These are phyloP conservation scores for Stentor coeruleus DNA, from an alignment of 73 alveolate genomes.

Conservation along the genomic window DNA sequence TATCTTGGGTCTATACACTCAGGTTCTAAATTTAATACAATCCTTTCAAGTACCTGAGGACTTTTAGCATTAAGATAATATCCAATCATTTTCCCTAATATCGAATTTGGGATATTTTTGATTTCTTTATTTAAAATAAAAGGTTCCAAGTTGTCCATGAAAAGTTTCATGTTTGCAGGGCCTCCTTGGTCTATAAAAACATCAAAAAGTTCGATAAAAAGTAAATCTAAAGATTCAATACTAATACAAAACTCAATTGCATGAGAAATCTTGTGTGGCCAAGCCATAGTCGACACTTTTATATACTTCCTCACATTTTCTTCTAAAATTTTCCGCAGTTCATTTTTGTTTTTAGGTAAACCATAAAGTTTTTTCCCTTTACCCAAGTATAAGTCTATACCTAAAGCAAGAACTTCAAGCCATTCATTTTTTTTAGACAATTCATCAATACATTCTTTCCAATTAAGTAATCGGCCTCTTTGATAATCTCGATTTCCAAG, in stretches of 20 bases:
- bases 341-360: not conserved
- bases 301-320: not conserved
- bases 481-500: slow-evolving; percentile 1
- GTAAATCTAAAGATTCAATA: not conserved
- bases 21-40: not conserved
- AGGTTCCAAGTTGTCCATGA: slow-evolving; percentile 15
- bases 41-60: not conserved
- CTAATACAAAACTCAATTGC: slow-evolving; percentile 23
- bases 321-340: not conserved
- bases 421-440: slow-evolving; percentile 1
- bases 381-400: not conserved
- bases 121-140: not conserved
- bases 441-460: slow-evolving; percentile 15
- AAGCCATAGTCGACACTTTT: not conserved
- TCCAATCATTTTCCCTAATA: not conserved
- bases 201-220: not conserved
- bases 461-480: not conserved
- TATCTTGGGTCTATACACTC: not conserved
- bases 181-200: not conserved
- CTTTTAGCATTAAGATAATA: not conserved
- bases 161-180: not conserved
- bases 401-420: slow-evolving; percentile 22
- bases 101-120: not conserved
- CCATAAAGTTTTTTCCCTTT: not conserved
- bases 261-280: not conserved